Base-by-base conservation (phyloP, 2,329 filamentous ascomycete genomes). In the Didymella segeticola region DNA sequence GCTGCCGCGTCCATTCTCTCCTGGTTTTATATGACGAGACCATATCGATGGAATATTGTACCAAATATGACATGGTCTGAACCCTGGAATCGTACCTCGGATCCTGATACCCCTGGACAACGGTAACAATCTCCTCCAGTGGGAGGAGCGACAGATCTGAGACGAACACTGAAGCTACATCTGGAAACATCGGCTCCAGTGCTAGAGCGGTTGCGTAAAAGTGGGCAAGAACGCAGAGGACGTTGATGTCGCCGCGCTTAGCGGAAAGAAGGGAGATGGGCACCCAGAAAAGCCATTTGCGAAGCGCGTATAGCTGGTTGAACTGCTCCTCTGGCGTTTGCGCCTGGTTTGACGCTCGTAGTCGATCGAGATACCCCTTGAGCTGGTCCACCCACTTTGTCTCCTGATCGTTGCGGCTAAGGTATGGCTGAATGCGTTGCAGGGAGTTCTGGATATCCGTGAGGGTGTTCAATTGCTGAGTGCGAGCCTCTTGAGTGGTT, bases 271-370 rank as follows among this genome's bases (percentile, higher is more conserved):
- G 89, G 62, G 87, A 86, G 27, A 96, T 87, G 1, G 95, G 95
- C 49, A 96, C 86, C 92, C 93, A 98, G 77, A 98, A 96, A 14
- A 98, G 84, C 92, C 93, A 97, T 64, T 90, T 90, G 49, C 93
- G 85, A 54, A 99, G 83, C 9, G 91, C 88, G 60, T 96, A 93
- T 10, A 98, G 85, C 60, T 93, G 89, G 68, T 92, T 89, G 71
- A 97, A 98, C 69, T 96, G 91, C 70, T 96, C 87, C 59, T 91
- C 88, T 20, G 92, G 86, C 2, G 76, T 76, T 45, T 77, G 74
- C 14, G 79, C 72, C 27, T 78, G 71, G 23, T 62, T 69, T 2
- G 78, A 75, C 25, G 67, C 64, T 53, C 76, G 66, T 27, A 82
- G 63, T 11, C 77, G 76, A 47, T 80, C 76, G 22, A 82, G 69